These are phyloP conservation scores for Zopfia rhizophila DNA, from an alignment of 2,329 filamentous ascomycete genomes.

Conservation along the genomic window DNA sequence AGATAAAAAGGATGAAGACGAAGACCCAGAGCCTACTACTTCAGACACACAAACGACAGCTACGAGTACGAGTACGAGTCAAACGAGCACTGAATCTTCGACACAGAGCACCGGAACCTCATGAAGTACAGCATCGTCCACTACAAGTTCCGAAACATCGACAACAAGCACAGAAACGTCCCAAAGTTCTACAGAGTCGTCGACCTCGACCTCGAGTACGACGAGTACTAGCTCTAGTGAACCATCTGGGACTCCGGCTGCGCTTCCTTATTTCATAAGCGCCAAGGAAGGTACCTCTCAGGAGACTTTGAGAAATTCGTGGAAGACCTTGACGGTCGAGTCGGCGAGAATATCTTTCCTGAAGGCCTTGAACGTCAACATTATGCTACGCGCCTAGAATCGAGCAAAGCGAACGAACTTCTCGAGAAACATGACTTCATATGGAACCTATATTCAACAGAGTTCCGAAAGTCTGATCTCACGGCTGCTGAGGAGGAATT, in stretches of 20 bases:
- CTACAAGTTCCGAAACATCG: not conserved
- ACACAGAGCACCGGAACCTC: not conserved
- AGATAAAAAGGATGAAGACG: not conserved
- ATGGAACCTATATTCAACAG: too few species aligned
- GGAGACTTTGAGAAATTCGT: conserved; percentile 18
- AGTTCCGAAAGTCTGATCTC: too few species aligned
- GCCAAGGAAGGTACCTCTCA: conserved; percentile 2
- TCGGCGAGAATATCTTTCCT: conserved; percentile 5
- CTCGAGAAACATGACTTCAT: conserved; percentile 11
- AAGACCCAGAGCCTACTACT: not conserved
- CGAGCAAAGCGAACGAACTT: conserved; percentile 2
- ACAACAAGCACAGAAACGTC: not conserved
- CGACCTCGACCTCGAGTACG: too few species aligned
- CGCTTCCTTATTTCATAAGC: conserved; percentile 5
- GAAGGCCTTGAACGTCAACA: not conserved
- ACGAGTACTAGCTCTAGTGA: too few species aligned
- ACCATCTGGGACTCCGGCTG: too few species aligned
- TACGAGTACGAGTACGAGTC: not conserved
- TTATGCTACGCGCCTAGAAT: conserved; percentile 11
- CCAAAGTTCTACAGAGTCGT: too few species aligned
- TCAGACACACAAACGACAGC: not conserved
- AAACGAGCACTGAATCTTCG: not conserved
- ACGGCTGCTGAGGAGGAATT: conserved; percentile 2
- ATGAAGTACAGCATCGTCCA: not conserved
- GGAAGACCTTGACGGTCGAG: conserved; percentile 14